A percentile compares a stretch with the other conserved stretches of the same genome.
These are phyloP conservation scores for Thelonectria blattea DNA, from an alignment of 2,329 filamentous ascomycete genomes.

Conservation along the genomic window DNA sequence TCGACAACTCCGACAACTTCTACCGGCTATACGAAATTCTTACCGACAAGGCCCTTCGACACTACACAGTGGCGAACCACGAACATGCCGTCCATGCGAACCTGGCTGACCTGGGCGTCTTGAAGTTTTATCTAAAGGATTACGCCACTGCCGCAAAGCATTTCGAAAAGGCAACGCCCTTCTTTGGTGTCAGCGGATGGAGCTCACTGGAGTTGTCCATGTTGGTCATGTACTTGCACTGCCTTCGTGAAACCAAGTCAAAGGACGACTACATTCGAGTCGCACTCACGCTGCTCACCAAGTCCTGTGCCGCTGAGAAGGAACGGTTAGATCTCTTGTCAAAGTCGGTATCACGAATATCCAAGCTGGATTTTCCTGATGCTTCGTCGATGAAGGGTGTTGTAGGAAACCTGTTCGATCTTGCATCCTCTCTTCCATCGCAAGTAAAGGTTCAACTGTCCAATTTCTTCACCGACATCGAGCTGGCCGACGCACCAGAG, in stretches of 20 bases:
- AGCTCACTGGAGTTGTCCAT: constrained; percentile 79
- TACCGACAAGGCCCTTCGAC: constrained; percentile 83
- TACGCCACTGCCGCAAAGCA: constrained; percentile 75
- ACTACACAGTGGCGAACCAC: constrained; percentile 81
- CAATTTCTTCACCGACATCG: constrained; percentile 75
- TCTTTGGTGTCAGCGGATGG: constrained; percentile 82
- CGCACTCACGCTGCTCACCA: constrained; percentile 75
- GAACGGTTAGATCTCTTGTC: constrained; percentile 51
- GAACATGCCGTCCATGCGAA: constrained; percentile 77
- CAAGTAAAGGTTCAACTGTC: constrained; percentile 72
- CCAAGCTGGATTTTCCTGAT: constrained; percentile 35
- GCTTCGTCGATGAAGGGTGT: constrained; percentile 53
- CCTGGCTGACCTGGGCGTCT: constrained; percentile 82
- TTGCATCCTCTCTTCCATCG: constrained; percentile 53
- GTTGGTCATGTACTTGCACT: constrained; percentile 84
- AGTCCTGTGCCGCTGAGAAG: constrained; percentile 63
- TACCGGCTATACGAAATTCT: constrained; percentile 74
- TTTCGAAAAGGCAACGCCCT: constrained; percentile 78
- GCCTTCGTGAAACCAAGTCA: constrained; percentile 76
- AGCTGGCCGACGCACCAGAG: constrained; percentile 69
- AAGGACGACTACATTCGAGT: constrained; percentile 81
- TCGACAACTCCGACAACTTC: constrained; percentile 68
- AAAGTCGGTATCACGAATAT: constrained; percentile 31
- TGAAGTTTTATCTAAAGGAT: constrained; percentile 80
- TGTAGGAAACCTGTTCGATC: constrained; percentile 53